These are phyloP conservation scores for Globisporangium carolinianum DNA, from an alignment of 352 stramenopile genomes.

Conservation along the genomic window DNA sequence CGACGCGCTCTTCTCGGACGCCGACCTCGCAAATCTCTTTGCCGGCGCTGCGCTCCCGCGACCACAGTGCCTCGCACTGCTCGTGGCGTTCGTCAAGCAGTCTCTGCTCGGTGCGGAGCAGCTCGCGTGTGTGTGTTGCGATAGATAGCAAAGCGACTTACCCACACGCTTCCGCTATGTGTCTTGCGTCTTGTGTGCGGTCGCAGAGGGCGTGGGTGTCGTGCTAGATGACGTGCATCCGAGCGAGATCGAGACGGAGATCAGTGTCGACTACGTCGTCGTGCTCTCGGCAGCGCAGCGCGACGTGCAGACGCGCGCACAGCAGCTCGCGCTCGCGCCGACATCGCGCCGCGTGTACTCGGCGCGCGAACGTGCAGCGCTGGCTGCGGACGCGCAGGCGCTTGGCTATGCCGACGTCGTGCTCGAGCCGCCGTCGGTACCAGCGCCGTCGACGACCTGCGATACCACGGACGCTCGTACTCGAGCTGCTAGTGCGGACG, in stretches of 20 bases:
- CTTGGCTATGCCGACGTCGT: constrained; percentile 26
- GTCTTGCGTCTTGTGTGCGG: neutral
- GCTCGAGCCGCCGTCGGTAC: neutral
- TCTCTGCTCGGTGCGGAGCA: constrained; percentile 27
- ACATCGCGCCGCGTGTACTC: constrained; percentile 41
- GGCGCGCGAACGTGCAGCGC: constrained; percentile 35
- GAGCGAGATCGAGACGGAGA: constrained; percentile 21
- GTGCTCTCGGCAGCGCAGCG: constrained; percentile 30
- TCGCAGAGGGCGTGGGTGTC: constrained; percentile 42
- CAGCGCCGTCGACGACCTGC: neutral
- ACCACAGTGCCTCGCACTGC: constrained; percentile 22
- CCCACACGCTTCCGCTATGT: neutral
- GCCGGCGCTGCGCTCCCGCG: constrained; percentile 23
- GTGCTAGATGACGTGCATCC: constrained; percentile 62
- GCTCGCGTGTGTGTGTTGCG: neutral
- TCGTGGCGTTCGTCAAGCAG: constrained; percentile 29
- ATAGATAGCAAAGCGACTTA: neutral
- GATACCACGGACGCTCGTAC: neutral
- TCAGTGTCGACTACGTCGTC: constrained; percentile 50
- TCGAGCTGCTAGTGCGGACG: neutral
- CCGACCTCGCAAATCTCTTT: constrained; percentile 28
- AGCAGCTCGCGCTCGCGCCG: constrained; percentile 29
- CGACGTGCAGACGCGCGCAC: constrained; percentile 28
- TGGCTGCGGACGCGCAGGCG: constrained; percentile 21
- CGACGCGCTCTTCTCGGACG: constrained; percentile 28